Percentiles rank a stretch among this genome's conserved stretches.
phyloP scores from a whole-genome alignment of 2,329 filamentous ascomycete species.

The Botrytis hyacinthi region DNA sequence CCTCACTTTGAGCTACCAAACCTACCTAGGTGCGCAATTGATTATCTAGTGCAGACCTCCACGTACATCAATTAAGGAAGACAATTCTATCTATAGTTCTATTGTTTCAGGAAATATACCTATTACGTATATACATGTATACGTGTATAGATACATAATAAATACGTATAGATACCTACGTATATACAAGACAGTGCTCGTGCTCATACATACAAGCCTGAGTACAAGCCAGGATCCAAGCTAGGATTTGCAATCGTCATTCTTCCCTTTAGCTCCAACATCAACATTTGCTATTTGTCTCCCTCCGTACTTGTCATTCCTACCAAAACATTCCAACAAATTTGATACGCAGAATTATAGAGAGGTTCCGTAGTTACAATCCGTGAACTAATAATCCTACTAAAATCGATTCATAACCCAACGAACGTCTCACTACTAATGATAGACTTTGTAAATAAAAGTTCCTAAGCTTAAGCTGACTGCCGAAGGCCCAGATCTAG shows the following conservation, averaged over 20 bases:
- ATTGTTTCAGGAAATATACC: not conserved
- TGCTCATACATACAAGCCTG: not conserved
- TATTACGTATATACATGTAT: not conserved
- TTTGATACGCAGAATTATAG: too few species aligned
- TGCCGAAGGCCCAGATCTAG: not conserved
- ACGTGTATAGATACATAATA: not conserved
- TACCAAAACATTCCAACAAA: not conserved
- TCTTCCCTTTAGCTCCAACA: not conserved
- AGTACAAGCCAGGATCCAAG: too few species aligned
- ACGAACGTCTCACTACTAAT: not conserved
- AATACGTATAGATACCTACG: not conserved
- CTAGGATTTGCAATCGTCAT: not conserved
- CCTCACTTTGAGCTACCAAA: not conserved
- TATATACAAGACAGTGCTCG: not conserved
- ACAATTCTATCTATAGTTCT: not conserved
- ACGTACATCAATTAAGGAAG: not conserved
- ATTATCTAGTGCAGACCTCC: not conserved
- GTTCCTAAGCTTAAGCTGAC: not conserved
- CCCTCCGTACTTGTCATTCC: not conserved
- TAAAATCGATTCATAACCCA: not conserved
- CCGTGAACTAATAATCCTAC: not conserved
- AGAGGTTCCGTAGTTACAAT: not conserved
- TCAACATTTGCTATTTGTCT: not conserved
- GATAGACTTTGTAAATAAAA: not conserved
- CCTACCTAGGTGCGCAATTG: not conserved